Conservation (phyloP, 1,284 basidiomycete species). For the Lentinula novae-zelandiae region DNA sequence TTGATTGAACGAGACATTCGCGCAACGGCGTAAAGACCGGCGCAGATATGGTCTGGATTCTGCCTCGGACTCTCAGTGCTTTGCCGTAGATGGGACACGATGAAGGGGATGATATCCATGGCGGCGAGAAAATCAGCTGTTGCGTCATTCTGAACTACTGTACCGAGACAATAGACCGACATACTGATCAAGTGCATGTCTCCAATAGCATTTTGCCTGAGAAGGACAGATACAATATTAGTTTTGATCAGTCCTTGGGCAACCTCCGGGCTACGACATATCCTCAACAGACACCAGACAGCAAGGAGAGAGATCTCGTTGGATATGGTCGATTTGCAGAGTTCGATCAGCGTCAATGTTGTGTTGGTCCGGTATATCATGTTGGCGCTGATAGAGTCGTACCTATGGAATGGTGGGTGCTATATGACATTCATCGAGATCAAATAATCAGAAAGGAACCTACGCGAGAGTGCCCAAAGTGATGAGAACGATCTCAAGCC, state of each 20-base stretch:
- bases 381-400: conserved; percentile 21
- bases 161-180: conserved; percentile 22
- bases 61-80: background rate
- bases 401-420: conserved; percentile 7
- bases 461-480: conserved; percentile 23
- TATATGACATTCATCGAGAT: background rate
- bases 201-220: conserved; percentile 17
- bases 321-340: conserved; percentile 19
- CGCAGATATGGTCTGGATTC: conserved; percentile 13
- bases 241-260: conserved; percentile 21
- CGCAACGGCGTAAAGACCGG: conserved; percentile 21
- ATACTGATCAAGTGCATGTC: conserved; percentile 17
- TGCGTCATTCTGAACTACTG: conserved; percentile 20
- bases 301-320: conserved; percentile 20
- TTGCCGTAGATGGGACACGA: conserved; percentile 7
- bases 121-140: conserved; percentile 20
- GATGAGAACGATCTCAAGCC: conserved; percentile 22
- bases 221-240: conserved; percentile 19
- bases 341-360: conserved; percentile 18
- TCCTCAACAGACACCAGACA: conserved; percentile 23
- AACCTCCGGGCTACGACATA: conserved; percentile 22
- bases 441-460: background rate
- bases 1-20: conserved; percentile 24
- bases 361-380: conserved; percentile 13
- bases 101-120: conserved; percentile 4